phyloP scores from a whole-genome alignment of 163 green algal species.

The Prototheca wickerhamii region DNA sequence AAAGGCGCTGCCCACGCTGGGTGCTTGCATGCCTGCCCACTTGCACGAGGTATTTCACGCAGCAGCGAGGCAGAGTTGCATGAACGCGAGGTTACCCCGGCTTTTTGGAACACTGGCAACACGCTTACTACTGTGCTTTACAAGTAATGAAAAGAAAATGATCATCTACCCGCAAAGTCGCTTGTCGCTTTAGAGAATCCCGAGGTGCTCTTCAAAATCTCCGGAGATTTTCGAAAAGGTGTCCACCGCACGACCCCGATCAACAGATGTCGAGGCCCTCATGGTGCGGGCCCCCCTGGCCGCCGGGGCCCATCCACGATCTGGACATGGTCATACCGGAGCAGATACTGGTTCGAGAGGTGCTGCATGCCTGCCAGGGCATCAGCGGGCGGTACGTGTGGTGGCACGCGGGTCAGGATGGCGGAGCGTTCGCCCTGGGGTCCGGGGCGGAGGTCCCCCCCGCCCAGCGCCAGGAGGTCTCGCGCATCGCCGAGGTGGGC shows the following conservation, averaged over 20 bases:
- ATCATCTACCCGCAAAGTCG: too few species aligned
- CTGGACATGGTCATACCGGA: constrained; percentile 1
- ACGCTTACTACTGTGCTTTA: too few species aligned
- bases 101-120: too few species aligned
- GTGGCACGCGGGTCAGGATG: constrained; percentile 1
- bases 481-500: constrained; percentile 18
- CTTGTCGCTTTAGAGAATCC: too few species aligned
- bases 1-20: too few species aligned
- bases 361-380: constrained; percentile 18
- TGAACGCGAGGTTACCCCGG: too few species aligned
- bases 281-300: neutral
- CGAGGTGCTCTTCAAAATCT: too few species aligned
- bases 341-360: constrained; percentile 18
- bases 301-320: neutral
- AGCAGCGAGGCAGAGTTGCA: too few species aligned
- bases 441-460: constrained; percentile 3
- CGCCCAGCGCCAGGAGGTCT: constrained; percentile 13
- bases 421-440: neutral
- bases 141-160: too few species aligned
- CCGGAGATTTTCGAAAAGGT: too few species aligned
- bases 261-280: neutral
- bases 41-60: too few species aligned
- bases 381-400: constrained; percentile 13
- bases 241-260: neutral
- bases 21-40: too few species aligned